phyloP scores from a whole-genome alignment of 2,329 filamentous ascomycete genomes.

The Ophiocordyceps polyrhachis-furcata region DNA sequence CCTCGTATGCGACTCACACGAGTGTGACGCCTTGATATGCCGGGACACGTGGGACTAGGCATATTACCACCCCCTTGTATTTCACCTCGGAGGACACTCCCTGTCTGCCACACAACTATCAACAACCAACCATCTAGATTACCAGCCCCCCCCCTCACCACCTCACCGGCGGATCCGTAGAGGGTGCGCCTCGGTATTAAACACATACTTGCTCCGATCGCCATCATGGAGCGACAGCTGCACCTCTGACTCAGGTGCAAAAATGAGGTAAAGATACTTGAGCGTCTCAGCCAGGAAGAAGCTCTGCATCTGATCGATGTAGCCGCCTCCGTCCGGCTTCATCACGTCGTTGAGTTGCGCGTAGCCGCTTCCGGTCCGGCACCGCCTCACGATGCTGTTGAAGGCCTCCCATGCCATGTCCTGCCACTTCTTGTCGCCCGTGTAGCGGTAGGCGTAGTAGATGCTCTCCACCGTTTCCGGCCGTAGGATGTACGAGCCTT shows the following conservation, averaged over 20 bases:
- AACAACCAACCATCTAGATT: too few species aligned
- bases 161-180: constrained; percentile 9
- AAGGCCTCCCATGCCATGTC: constrained; percentile 76
- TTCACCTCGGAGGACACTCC: too few species aligned
- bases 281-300: constrained; percentile 79
- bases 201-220: constrained; percentile 27
- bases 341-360: constrained; percentile 50
- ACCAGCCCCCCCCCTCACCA: too few species aligned
- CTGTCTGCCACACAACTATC: too few species aligned
- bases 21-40: too few species aligned
- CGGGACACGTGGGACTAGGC: too few species aligned
- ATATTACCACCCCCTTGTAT: too few species aligned
- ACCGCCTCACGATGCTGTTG: constrained; percentile 43
- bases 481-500: constrained; percentile 45
- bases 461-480: constrained; percentile 70
- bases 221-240: constrained; percentile 31
- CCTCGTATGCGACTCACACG: too few species aligned
- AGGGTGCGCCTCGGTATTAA: constrained; percentile 31
- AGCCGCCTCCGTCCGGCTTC: constrained; percentile 36
- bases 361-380: constrained; percentile 47
- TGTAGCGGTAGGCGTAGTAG: constrained; percentile 75
- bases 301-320: constrained; percentile 59
- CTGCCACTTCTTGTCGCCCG: constrained; percentile 56
- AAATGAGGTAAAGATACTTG: constrained; percentile 67
- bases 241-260: constrained; percentile 37